A percentile compares a stretch with the other conserved stretches of the same genome.
phyloP scores from a whole-genome alignment of 1,139 yeast genomes.

The Nakaseomyces bracarensis region DNA sequence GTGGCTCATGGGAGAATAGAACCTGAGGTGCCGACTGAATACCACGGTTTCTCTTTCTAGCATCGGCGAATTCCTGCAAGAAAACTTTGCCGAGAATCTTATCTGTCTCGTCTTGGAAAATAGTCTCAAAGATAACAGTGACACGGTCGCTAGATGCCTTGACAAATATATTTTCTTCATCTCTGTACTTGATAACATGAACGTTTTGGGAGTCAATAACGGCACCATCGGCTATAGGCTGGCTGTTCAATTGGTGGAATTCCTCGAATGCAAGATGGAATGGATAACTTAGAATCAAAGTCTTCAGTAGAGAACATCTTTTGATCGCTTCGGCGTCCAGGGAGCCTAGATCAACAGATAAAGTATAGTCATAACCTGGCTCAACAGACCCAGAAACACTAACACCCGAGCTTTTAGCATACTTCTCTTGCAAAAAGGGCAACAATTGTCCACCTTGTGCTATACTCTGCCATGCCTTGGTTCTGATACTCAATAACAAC shows the following conservation, averaged over 20 bases:
- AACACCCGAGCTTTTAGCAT: conserved; percentile 17
- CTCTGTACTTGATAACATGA: conserved; percentile 78
- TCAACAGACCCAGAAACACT: conserved; percentile 42
- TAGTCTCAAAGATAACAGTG: conserved; percentile 89
- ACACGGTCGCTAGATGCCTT: conserved; percentile 94
- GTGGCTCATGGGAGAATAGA: conserved; percentile 88
- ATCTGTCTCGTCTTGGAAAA: conserved; percentile 95
- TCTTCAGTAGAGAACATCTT: conserved; percentile 65
- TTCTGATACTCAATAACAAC: conserved; percentile 34
- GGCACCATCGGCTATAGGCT: conserved; percentile 34
- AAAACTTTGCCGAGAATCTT: conserved; percentile 91
- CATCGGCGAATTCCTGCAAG: conserved; percentile 94
- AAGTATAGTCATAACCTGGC: conserved; percentile 73
- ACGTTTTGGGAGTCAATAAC: conserved; percentile 41
- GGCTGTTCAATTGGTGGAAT: conserved; percentile 57
- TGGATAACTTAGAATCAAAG: conserved; percentile 88
- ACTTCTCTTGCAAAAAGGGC: conserved; percentile 21
- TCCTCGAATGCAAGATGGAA: conserved; percentile 77
- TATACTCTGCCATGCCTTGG: conserved; percentile 38
- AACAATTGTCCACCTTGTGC: conserved; percentile 17
- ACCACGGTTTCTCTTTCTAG: conserved; percentile 85
- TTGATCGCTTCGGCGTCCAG: conserved; percentile 39
- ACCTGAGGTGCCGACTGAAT: conserved; percentile 99
- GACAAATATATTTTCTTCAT: conserved; percentile 83
- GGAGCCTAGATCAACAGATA: conserved; percentile 53